These are phyloP conservation scores for Linnemannia elongata DNA, from an alignment of 192 early-diverging fungal genomes.

Conservation along the genomic window DNA sequence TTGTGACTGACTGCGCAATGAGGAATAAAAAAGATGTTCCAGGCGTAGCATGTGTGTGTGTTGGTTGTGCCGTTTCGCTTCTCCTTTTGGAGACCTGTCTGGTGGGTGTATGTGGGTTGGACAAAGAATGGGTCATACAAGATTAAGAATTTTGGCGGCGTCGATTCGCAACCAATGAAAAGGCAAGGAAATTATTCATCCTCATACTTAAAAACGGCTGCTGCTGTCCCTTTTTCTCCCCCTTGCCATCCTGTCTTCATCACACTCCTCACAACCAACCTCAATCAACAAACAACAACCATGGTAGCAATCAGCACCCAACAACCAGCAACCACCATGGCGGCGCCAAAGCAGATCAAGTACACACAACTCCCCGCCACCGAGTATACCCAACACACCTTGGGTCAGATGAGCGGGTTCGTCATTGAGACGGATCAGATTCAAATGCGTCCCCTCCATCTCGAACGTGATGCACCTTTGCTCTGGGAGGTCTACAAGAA, in stretches of 20 bases:
- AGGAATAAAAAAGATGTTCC: too few relatives aligned
- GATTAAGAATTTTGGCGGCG: too few relatives aligned
- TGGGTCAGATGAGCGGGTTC: constrained; percentile 31
- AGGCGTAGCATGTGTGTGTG: too few relatives aligned
- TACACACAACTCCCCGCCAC: constrained; percentile 16
- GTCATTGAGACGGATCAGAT: constrained; percentile 47
- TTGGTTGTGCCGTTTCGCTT: too few relatives aligned
- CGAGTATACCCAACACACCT: constrained; percentile 37
- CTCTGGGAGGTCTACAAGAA: constrained; percentile 48
- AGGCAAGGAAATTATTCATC: background rate
- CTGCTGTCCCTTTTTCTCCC: background rate
- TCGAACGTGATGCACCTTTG: constrained; percentile 34
- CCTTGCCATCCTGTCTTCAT: background rate
- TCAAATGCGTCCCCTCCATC: constrained; percentile 30
- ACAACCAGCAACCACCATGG: background rate
- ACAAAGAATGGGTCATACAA: too few relatives aligned
- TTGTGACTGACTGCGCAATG: too few relatives aligned
- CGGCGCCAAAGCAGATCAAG: background rate
- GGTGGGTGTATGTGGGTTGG: too few relatives aligned
- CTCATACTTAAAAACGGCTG: background rate
- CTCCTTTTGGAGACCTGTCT: too few relatives aligned
- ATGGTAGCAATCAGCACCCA: background rate
- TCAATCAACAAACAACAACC: background rate
- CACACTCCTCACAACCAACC: background rate
- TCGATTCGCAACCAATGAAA: background rate